These are phyloP conservation scores for Cladosporium sp. DNA, from an alignment of 2,329 filamentous ascomycete species.

Conservation along the genomic window DNA sequence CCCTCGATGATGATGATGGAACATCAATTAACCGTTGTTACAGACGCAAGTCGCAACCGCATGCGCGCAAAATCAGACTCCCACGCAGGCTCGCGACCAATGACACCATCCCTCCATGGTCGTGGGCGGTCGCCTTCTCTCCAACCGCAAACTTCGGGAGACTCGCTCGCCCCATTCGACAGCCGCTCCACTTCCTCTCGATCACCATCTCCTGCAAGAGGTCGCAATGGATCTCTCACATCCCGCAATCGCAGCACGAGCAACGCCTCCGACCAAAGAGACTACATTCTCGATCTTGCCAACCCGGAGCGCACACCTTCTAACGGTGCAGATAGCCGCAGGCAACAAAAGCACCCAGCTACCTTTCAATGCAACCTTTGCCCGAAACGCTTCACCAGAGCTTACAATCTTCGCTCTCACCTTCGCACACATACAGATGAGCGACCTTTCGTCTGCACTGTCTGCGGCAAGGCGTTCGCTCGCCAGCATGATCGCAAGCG, in stretches of 20 bases:
- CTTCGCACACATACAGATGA: conserved; percentile 95
- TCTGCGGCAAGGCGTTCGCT: conserved; percentile 95
- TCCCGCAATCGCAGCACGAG: conserved; percentile 46
- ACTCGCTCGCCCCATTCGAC: conserved; percentile 38
- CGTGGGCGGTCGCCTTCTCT: conserved; percentile 34
- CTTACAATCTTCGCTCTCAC: conserved; percentile 94
- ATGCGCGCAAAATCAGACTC: conserved; percentile 59
- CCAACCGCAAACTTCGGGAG: conserved; percentile 22
- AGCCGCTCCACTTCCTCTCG: conserved; percentile 36
- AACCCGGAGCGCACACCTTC: conserved; percentile 77
- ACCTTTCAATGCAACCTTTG: conserved; percentile 94
- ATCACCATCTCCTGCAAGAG: conserved; percentile 43
- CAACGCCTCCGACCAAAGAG: conserved; percentile 54
- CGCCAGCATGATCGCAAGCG: conserved; percentile 96
- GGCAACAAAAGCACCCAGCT: conserved; percentile 95
- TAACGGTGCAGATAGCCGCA: conserved; percentile 59
- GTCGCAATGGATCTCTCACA: conserved; percentile 28
- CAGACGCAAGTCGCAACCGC: conserved; percentile 46
- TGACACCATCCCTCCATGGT: conserved; percentile 34
- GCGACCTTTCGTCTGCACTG: conserved; percentile 91
- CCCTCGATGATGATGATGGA: not conserved
- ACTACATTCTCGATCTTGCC: conserved; percentile 84
- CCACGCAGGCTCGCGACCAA: conserved; percentile 45
- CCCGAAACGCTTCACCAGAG: conserved; percentile 91
- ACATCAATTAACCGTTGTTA: too few relatives aligned